These are phyloP conservation scores for Gnomoniopsis smithogilvyi DNA, from an alignment of 2,329 filamentous ascomycete genomes.

Conservation along the genomic window DNA sequence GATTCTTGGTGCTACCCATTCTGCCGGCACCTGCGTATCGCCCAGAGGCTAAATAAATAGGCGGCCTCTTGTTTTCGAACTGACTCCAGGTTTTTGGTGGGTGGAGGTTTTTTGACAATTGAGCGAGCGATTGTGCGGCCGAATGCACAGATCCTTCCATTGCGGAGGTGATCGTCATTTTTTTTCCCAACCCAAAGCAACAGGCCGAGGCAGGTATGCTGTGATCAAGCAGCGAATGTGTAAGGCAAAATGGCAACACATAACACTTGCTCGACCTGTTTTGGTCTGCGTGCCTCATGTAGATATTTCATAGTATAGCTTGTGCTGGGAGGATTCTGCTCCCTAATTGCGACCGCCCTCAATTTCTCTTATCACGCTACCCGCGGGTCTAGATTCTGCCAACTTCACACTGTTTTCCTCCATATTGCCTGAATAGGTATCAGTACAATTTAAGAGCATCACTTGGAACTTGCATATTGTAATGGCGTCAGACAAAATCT, in stretches of 20 bases:
- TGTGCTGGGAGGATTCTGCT: not conserved
- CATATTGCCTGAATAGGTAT: not conserved
- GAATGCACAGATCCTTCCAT: not conserved
- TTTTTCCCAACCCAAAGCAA: not conserved
- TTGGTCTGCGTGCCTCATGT: not conserved
- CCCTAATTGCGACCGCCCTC: not conserved
- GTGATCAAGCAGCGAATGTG: not conserved
- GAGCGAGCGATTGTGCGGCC: not conserved
- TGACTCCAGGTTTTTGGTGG: not conserved
- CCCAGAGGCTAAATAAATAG: not conserved
- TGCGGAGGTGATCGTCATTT: not conserved
- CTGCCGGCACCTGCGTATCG: too few species aligned
- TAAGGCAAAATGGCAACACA: not conserved
- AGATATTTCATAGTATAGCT: not conserved
- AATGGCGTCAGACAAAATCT: conserved; percentile 8
- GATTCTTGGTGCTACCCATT: too few species aligned
- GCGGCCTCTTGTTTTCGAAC: not conserved
- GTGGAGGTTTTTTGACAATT: not conserved
- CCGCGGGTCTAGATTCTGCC: not conserved
- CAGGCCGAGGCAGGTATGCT: not conserved
- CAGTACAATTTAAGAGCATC: not conserved
- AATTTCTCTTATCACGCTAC: not conserved
- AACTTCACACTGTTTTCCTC: not conserved
- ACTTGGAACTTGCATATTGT: not conserved
- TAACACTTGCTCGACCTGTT: not conserved